Evolutionary conservation across 495 filamentous ascomycete species (phyloP), one percentile per base, ranked within the genome.

Genomic region (Pyronema domesticum): DNA sequence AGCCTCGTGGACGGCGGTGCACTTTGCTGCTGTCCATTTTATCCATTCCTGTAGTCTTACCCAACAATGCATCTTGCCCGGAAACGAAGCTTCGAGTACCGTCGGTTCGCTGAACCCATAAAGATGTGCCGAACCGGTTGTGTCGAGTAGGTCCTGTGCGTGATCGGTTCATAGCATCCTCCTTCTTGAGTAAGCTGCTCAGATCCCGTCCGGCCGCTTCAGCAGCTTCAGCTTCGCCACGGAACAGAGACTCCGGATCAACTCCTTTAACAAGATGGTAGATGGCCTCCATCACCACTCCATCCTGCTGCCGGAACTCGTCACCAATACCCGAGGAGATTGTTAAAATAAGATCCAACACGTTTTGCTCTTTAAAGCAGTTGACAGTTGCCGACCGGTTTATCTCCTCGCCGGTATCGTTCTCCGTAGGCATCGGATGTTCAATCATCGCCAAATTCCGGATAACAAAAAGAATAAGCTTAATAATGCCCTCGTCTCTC

Each of bases 111-210:
- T 95, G 86, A 40, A 99, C 80, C 91, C 93, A 96, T 15, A 94
- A 81, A 82, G 95, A 95, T 11, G 88, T 94, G 1, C 93, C 93
- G 64, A 95, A 99, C 51, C 93, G 76, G 58, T 88, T 93, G 66
- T 99, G 93, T 37, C 93, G 71, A 6, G 88, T 88, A 1, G 88
- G 86, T 6, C 84, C 85, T 59, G 82, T 81, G 80, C 78, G 62
- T 94, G 85, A 76, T 56, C 81, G 76, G 45, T 83, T 76, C 77
- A 94, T 82, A 7, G 79, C 79, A 2, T 79, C 78, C 66, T 99
- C 93, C 63, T 86, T 83, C 40, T 73, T 76, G 57, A 95, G 74
- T 60, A 95, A 69, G 8, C 72, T 71, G 35, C 74, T 72, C 6
- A 99, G 72, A 66, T 95, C 87, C 53, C 89, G 73, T 0, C 77